phyloP scores from a whole-genome alignment of 2,329 filamentous ascomycete genomes.

The Westerdykella sp. region DNA sequence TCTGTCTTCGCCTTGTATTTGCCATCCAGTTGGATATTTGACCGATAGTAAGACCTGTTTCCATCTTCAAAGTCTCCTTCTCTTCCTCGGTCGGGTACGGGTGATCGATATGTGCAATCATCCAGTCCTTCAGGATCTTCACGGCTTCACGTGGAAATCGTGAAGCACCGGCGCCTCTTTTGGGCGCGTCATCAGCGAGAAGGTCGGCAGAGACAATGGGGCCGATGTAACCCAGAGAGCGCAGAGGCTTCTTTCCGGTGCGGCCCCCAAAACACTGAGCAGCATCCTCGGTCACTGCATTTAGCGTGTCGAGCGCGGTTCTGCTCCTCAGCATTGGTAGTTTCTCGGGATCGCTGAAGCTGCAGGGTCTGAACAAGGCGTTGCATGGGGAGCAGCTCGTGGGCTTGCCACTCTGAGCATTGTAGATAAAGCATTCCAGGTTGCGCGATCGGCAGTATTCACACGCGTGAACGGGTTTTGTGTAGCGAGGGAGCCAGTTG shows the following conservation, averaged over 20 bases:
- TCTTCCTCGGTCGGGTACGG: conserved; percentile 86
- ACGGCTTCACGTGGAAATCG: conserved; percentile 74
- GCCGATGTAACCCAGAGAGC: conserved; percentile 30
- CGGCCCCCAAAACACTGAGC: conserved; percentile 28
- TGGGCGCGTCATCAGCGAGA: conserved; percentile 20
- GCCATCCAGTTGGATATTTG: conserved; percentile 92
- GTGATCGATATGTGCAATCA: conserved; percentile 70
- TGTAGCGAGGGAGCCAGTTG: conserved; percentile 43
- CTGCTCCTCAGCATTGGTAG: conserved; percentile 25
- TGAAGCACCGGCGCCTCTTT: conserved; percentile 30
- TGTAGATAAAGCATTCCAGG: conserved; percentile 44
- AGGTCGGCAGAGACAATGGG: conserved; percentile 29
- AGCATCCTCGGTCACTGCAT: conserved; percentile 41
- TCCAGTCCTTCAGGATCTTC: conserved; percentile 77
- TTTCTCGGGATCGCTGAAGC: conserved; percentile 37
- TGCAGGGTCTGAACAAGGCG: conserved; percentile 45
- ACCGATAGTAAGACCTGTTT: conserved; percentile 72
- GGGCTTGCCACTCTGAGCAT: conserved; percentile 33
- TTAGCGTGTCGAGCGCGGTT: conserved; percentile 44
- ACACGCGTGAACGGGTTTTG: conserved; percentile 42
- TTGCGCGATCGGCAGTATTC: conserved; percentile 44
- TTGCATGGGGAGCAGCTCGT: conserved; percentile 43
- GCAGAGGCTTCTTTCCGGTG: conserved; percentile 35
- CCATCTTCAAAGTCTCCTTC: conserved; percentile 69
- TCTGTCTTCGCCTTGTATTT: conserved; percentile 77